Base-by-base conservation (phyloP, 495 filamentous ascomycete species). In the Neurospora tetraspora region DNA sequence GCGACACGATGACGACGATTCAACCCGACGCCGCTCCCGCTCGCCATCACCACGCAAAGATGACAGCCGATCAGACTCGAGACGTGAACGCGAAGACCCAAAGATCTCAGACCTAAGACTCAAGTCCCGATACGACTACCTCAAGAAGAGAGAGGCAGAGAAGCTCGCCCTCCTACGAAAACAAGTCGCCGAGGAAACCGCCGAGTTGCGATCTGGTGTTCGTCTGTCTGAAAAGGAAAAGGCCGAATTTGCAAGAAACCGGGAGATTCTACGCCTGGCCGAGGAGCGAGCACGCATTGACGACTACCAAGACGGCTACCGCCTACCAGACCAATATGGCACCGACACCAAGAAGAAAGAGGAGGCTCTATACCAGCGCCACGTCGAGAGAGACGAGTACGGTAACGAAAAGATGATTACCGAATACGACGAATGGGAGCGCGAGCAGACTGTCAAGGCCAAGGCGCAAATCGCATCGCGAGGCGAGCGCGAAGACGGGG, bases 361-460 rank as follows among this genome's bases (percentile, higher is more conserved):
- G 76, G 91, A 95, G 36, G 94, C 93, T 11, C 88, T 97, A 39
- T 96, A 96, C 82, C 92, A 92, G 77, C 91, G 95, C 27, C 94
- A 98, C 77, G 92, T 97, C 16, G 94, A 98, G 72, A 88, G 89
- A 68, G 94, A 97, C 69, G 93, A 97, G 75, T 88, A 90, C 68
- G 94, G 94, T 36, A 90, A 95, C 76, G 96, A 98, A 80, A 89
- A 91, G 75, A 97, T 92, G 76, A 86, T 98, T 69, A 97, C 96
- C 0, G 96, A 99, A 80, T 93, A 97, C 75, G 93, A 98, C 72
- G 93, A 97, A 79, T 98, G 94, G 94, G 96, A 99, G 81, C 81
- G 89, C 65, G 94, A 98, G 80, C 96, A 98, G 80, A 90, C 91
- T 7, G 88, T 91, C 74, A 96, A 96, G 80, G 96, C 93, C 2